Evolutionary conservation across 2,329 filamentous ascomycete species (phyloP).

Genomic region (Talaromyces sp.): DNA sequence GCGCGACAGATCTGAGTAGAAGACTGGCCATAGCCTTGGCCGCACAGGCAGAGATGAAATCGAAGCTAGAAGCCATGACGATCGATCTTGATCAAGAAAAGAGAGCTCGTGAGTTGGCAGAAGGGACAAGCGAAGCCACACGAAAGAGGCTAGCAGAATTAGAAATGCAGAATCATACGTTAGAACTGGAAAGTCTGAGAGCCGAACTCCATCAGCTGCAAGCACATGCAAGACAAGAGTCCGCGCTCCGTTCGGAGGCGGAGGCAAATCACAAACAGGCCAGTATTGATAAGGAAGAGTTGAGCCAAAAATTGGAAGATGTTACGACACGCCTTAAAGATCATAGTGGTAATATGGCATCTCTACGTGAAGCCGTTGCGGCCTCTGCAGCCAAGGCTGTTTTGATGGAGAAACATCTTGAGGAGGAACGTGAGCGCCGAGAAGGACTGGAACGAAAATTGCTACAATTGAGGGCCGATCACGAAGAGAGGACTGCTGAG

Average conservation of each 20-base stretch:
- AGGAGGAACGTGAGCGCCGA: constrained; percentile 71
- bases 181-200: constrained; percentile 80
- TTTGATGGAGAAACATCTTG: constrained; percentile 72
- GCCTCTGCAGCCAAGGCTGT: constrained; percentile 74
- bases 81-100: constrained; percentile 77
- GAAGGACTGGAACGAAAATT: constrained; percentile 76
- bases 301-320: constrained; percentile 66
- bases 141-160: constrained; percentile 80
- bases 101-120: constrained; percentile 75
- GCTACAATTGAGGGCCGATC: constrained; percentile 71
- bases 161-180: constrained; percentile 76
- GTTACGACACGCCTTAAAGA: constrained; percentile 65
- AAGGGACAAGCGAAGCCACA: constrained; percentile 79
- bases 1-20: constrained; percentile 70
- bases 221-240: constrained; percentile 74
- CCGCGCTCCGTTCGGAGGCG: constrained; percentile 73
- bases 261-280: constrained; percentile 70
- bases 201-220: constrained; percentile 80
- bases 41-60: constrained; percentile 74
- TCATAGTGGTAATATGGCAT: constrained; percentile 67
- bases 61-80: constrained; percentile 66
- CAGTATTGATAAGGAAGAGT: constrained; percentile 79
- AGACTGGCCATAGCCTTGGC: constrained; percentile 80
- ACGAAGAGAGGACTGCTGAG: constrained; percentile 75
- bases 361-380: constrained; percentile 71